Conservation (phyloP, 2,329 filamentous ascomycete species). For the Dactylonectria estremocensis region DNA sequence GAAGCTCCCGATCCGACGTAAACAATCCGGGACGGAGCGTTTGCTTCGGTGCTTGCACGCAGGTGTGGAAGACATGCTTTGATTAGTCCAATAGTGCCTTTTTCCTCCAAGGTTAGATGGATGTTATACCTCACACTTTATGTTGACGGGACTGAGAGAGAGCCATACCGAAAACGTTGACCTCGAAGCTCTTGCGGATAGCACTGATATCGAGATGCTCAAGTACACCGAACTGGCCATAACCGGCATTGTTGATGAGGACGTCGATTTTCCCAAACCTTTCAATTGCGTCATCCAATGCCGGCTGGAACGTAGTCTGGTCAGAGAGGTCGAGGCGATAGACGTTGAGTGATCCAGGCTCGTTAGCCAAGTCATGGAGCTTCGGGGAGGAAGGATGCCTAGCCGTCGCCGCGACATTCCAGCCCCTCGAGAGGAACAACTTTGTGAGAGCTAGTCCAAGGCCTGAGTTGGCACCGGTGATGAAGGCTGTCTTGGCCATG, state of each 20-base stretch:
- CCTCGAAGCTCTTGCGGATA: conserved; percentile 32
- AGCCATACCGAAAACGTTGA: conserved; percentile 35
- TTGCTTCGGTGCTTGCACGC: conserved; percentile 24
- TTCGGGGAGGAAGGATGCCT: conserved; percentile 11
- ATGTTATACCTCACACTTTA: conserved; percentile 23
- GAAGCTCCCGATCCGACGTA: conserved; percentile 28
- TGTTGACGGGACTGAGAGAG: not conserved
- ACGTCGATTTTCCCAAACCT: conserved; percentile 37
- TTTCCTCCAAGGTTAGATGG: conserved; percentile 26
- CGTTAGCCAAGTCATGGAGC: conserved; percentile 4
- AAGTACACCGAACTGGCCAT: conserved; percentile 28
- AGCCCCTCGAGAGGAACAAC: conserved; percentile 27
- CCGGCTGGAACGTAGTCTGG: conserved; percentile 26
- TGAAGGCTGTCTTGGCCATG: conserved; percentile 26
- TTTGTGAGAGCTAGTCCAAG: conserved; percentile 27
- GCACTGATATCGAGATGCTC: conserved; percentile 28
- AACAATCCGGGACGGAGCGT: conserved; percentile 24
- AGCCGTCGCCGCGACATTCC: conserved; percentile 19
- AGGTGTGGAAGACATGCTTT: conserved; percentile 36
- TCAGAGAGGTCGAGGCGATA: conserved; percentile 30
- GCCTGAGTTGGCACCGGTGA: conserved; percentile 28
- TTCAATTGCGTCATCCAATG: conserved; percentile 32
- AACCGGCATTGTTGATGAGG: conserved; percentile 36
- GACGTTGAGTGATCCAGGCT: conserved; percentile 8
- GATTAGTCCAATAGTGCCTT: conserved; percentile 23